Conservation (phyloP, 257 asterid genomes). For the Nicotiana otophora region DNA sequence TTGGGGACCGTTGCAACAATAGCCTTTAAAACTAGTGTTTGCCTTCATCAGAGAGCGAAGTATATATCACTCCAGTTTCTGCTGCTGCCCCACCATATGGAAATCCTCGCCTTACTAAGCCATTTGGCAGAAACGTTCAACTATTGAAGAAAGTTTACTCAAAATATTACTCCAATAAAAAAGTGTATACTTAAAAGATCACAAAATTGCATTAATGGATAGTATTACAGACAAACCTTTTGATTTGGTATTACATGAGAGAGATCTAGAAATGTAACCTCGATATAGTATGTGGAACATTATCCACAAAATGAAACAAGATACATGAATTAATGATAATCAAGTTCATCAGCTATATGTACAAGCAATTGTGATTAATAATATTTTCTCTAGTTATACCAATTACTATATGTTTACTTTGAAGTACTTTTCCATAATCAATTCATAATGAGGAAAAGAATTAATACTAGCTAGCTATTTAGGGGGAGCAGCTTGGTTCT, state of each 20-base stretch:
- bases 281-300: not conserved
- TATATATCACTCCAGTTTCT: too few species aligned
- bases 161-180: too few species aligned
- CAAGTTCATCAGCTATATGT: not conserved
- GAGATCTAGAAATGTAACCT: not conserved
- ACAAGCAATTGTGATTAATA: not conserved
- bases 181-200: too few species aligned
- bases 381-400: not conserved
- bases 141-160: too few species aligned
- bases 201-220: not conserved
- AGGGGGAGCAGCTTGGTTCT: conserved; percentile 23
- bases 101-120: too few species aligned
- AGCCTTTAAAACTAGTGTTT: too few species aligned
- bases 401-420: not conserved
- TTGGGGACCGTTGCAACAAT: too few species aligned
- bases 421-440: not conserved
- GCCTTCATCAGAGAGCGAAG: too few species aligned
- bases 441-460: not conserved
- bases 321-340: not conserved
- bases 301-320: not conserved
- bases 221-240: not conserved
- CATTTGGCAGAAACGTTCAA: too few species aligned
- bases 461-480: not conserved
- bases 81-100: too few species aligned
- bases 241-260: not conserved